These are phyloP conservation scores for Cornus florida DNA, from an alignment of 148 eudicot species.

Conservation along the genomic window DNA sequence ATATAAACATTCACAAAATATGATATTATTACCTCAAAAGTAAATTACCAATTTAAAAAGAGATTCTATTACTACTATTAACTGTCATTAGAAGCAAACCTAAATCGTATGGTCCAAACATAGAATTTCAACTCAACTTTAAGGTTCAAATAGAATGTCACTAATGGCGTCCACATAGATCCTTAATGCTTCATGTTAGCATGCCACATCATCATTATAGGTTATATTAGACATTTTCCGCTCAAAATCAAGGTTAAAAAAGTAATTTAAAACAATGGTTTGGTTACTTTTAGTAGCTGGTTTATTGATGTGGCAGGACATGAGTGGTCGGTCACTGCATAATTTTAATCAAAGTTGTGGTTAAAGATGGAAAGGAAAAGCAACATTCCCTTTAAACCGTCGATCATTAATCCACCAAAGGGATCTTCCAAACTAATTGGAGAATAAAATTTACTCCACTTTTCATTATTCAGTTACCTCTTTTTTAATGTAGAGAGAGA, in stretches of 20 bases:
- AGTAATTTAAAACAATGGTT: neutral
- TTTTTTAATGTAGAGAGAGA: neutral
- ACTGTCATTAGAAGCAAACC: too few species aligned
- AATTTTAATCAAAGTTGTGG: neutral
- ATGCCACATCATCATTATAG: neutral
- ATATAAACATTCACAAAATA: too few species aligned
- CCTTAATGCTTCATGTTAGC: too few species aligned
- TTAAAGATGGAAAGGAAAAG: neutral
- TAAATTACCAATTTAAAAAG: too few species aligned
- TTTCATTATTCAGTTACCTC: neutral
- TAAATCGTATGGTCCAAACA: neutral
- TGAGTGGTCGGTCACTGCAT: neutral
- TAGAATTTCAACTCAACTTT: neutral
- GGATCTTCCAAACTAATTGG: constrained; percentile 45
- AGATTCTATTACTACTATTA: too few species aligned
- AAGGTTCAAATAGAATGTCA: neutral
- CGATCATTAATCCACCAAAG: constrained; percentile 15
- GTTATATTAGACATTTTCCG: too few species aligned
- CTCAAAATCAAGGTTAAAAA: neutral
- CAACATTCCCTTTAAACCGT: constrained; percentile 13
- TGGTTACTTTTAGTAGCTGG: neutral
- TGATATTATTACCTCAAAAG: too few species aligned
- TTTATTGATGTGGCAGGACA: neutral
- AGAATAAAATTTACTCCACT: constrained; percentile 21
- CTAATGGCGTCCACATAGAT: too few species aligned